Conservation (phyloP, 2,329 filamentous ascomycete genomes). For the Seiridium unicorne region DNA sequence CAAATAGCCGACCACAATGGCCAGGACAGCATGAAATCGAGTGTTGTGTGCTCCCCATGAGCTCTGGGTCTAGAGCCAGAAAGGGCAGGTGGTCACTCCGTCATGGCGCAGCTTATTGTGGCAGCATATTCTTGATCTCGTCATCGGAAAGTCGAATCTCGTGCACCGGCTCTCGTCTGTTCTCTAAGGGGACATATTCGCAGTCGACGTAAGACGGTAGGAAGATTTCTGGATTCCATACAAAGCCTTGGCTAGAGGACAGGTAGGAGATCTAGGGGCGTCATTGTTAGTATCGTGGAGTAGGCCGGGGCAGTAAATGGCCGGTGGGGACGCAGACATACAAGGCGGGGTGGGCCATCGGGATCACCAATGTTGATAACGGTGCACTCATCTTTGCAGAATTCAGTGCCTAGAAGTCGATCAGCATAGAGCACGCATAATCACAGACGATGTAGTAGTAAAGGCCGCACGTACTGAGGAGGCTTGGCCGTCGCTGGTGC, state of each 20-base stretch:
- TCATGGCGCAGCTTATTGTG: constrained; percentile 43
- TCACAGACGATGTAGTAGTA: constrained; percentile 8
- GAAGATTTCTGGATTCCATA: constrained; percentile 85
- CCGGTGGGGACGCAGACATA: constrained; percentile 38
- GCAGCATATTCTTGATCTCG: constrained; percentile 67
- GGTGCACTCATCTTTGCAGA: constrained; percentile 74
- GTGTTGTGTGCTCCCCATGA: no score
- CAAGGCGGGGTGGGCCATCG: constrained; percentile 70
- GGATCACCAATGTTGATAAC: constrained; percentile 76
- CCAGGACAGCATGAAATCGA: no score
- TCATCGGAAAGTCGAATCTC: constrained; percentile 78
- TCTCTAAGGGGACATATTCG: constrained; percentile 73
- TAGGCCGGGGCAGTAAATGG: not conserved
- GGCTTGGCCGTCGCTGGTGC: constrained; percentile 58
- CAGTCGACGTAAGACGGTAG: constrained; percentile 74
- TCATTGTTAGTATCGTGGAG: not conserved
- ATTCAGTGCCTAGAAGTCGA: constrained; percentile 58
- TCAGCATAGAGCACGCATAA: constrained; percentile 11
- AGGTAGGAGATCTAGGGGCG: constrained; percentile 70
- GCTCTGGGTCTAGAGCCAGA: no score
- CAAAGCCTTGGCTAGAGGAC: constrained; percentile 75
- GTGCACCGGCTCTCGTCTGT: constrained; percentile 72
- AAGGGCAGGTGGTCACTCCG: no score
- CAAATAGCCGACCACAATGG: no score
- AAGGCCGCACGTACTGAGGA: constrained; percentile 51